Evolutionary conservation across 176 grass and related monocot species (phyloP).

Genomic region (Dactylis glomerata): DNA sequence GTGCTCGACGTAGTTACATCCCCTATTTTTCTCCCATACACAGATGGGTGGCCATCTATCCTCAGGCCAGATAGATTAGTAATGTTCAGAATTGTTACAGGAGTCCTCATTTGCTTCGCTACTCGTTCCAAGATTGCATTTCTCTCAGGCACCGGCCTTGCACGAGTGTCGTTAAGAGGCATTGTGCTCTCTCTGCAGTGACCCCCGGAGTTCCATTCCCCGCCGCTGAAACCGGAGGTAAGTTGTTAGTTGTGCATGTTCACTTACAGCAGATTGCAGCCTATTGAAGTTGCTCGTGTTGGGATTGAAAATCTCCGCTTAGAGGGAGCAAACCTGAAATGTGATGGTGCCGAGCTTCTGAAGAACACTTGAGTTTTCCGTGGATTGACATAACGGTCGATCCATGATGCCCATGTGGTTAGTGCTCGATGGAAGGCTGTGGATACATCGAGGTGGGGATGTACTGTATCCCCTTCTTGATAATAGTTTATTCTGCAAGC

Average conservation of each 20-base stretch:
- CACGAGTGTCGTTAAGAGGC: slow-evolving; percentile 43
- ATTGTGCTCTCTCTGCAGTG: slow-evolving; percentile 70
- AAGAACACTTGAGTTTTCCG: slow-evolving; percentile 73
- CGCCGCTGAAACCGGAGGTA: slow-evolving; percentile 41
- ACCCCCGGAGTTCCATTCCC: slow-evolving; percentile 90
- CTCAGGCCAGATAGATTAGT: slow-evolving; percentile 71
- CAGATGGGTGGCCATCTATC: slow-evolving; percentile 84
- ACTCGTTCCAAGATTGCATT: slow-evolving; percentile 62
- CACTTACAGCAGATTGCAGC: background rate
- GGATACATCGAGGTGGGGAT: slow-evolving; percentile 54
- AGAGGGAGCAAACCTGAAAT: slow-evolving; percentile 70
- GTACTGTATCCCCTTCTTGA: slow-evolving; percentile 70
- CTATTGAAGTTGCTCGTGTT: background rate
- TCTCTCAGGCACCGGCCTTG: slow-evolving; percentile 40
- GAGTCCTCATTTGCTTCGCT: slow-evolving; percentile 59
- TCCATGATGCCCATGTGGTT: slow-evolving; percentile 80
- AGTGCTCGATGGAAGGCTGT: slow-evolving; percentile 69
- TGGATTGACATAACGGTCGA: slow-evolving; percentile 55
- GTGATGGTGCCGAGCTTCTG: slow-evolving; percentile 77
- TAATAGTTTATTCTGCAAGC: slow-evolving; percentile 76
- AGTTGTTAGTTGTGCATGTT: background rate
- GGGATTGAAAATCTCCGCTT: background rate
- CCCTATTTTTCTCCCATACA: slow-evolving; percentile 57
- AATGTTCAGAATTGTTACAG: slow-evolving; percentile 77
- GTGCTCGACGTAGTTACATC: slow-evolving; percentile 21